Evolutionary conservation across 352 stramenopile species (phyloP).

Genomic region (Stramenopiles sp.): DNA sequence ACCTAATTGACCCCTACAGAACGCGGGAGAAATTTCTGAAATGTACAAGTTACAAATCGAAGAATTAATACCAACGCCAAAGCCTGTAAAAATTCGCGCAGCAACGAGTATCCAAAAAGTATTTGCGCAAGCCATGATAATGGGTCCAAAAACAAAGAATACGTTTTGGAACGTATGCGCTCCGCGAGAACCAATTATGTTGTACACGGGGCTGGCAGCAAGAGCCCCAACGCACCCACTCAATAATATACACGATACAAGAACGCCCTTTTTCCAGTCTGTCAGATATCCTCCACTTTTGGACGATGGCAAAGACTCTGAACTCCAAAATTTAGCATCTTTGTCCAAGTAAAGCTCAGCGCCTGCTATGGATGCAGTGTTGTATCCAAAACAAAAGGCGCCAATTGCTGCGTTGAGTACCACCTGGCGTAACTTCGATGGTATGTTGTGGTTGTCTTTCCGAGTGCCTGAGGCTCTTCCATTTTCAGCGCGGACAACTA

Average conservation of each 20-base stretch:
- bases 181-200: constrained; percentile 10
- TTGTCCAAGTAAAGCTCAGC: constrained; percentile 13
- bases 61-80: constrained; percentile 12
- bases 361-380: constrained; percentile 12
- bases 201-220: constrained; percentile 7
- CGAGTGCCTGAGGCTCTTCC: not conserved
- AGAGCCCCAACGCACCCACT: constrained; percentile 10
- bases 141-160: constrained; percentile 12
- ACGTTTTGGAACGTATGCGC: constrained; percentile 12
- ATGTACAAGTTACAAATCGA: constrained; percentile 13
- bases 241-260: constrained; percentile 15
- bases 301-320: not conserved
- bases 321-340: constrained; percentile 14
- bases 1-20: constrained; percentile 11
- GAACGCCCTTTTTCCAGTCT: constrained; percentile 12
- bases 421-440: not conserved
- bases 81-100: constrained; percentile 3
- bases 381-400: constrained; percentile 13
- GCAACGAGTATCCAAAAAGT: constrained; percentile 9
- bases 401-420: not conserved
- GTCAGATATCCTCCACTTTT: constrained; percentile 10
- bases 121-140: constrained; percentile 12
- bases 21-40: constrained; percentile 10
- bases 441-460: constrained; percentile 9
- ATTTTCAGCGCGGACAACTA: not conserved